These are phyloP conservation scores for Sphagnum contortum DNA, from an alignment of 225 moss, liverwort and hornwort genomes.

Conservation along the genomic window DNA sequence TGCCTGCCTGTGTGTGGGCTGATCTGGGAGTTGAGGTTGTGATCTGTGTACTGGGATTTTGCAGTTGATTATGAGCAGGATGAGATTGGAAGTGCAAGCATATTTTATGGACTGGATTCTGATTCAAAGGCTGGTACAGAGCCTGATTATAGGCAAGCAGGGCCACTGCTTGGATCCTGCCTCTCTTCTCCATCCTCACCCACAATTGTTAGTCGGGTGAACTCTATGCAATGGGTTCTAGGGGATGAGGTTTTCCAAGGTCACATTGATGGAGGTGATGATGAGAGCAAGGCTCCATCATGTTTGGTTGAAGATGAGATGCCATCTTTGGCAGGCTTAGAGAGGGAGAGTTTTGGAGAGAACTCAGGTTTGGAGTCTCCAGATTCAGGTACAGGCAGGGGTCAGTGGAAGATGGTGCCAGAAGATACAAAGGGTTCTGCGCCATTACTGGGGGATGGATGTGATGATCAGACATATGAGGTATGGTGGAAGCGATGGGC, in stretches of 20 bases:
- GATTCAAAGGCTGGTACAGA: slow-evolving; percentile 51
- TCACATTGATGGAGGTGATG: slow-evolving; percentile 34
- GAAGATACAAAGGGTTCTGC: slow-evolving; percentile 19
- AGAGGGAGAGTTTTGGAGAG: slow-evolving; percentile 69
- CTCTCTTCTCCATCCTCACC: slow-evolving; percentile 63
- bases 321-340: slow-evolving; percentile 45
- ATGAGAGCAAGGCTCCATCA: slow-evolving; percentile 31
- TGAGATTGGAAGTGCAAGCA: slow-evolving; percentile 55
- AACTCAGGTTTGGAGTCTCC: slow-evolving; percentile 63
- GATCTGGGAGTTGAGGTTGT: slow-evolving; percentile 2
- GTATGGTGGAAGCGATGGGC: slow-evolving; percentile 90
- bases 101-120: slow-evolving; percentile 29
- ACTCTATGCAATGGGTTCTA: slow-evolving; percentile 51
- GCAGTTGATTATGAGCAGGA: slow-evolving; percentile 55
- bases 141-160: slow-evolving; percentile 42
- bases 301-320: slow-evolving; percentile 58
- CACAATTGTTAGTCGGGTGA: slow-evolving; percentile 73
- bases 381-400: slow-evolving; percentile 27
- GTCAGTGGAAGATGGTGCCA: slow-evolving; percentile 24
- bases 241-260: slow-evolving; percentile 52
- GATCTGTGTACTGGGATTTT: slow-evolving; percentile 6
- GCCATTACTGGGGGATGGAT: slow-evolving; percentile 20
- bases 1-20: background rate
- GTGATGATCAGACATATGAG: slow-evolving; percentile 49
- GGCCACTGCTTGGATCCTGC: slow-evolving; percentile 81